Percentiles rank a stretch among this genome's conserved stretches.
Conservation (phyloP, 106 monocot species). For the Alisma plantagoaquatica region DNA sequence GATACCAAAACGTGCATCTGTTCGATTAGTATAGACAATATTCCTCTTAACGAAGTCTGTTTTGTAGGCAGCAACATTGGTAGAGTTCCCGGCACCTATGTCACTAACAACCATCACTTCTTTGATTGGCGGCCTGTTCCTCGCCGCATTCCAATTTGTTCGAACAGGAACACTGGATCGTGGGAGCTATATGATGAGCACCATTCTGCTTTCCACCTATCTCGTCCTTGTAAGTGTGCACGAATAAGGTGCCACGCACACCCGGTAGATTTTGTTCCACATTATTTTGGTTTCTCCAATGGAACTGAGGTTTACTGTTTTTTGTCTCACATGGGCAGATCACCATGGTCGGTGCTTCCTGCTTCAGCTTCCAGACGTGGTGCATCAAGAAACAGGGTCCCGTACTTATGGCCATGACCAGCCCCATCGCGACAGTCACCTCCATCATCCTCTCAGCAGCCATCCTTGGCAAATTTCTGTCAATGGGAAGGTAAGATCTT, state of each 20-base stretch:
- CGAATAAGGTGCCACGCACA: constrained; percentile 58
- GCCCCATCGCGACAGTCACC: constrained; percentile 49
- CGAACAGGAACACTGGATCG: too few relatives aligned
- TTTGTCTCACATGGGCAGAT: constrained; percentile 21
- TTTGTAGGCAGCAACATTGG: constrained; percentile 43
- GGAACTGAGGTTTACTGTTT: background rate
- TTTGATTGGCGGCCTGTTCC: too few relatives aligned
- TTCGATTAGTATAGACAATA: background rate
- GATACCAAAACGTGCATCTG: background rate
- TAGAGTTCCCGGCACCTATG: too few relatives aligned
- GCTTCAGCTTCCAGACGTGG: constrained; percentile 63
- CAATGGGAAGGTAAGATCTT: constrained; percentile 32
- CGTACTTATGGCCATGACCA: constrained; percentile 67
- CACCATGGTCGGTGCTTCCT: constrained; percentile 25
- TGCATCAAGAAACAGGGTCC: constrained; percentile 66
- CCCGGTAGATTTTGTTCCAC: constrained; percentile 9
- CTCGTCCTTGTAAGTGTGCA: too few relatives aligned
- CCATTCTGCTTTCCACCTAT: too few relatives aligned
- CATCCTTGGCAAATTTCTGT: constrained; percentile 30
- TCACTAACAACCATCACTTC: too few relatives aligned
- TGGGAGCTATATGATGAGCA: too few relatives aligned
- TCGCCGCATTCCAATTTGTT: too few relatives aligned
- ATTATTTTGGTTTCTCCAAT: background rate
- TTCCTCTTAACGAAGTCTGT: background rate
- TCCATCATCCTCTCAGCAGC: constrained; percentile 42